Evolutionary conservation across 345 rosid genomes (phyloP).

Genomic region (Pistacia integerrima): DNA sequence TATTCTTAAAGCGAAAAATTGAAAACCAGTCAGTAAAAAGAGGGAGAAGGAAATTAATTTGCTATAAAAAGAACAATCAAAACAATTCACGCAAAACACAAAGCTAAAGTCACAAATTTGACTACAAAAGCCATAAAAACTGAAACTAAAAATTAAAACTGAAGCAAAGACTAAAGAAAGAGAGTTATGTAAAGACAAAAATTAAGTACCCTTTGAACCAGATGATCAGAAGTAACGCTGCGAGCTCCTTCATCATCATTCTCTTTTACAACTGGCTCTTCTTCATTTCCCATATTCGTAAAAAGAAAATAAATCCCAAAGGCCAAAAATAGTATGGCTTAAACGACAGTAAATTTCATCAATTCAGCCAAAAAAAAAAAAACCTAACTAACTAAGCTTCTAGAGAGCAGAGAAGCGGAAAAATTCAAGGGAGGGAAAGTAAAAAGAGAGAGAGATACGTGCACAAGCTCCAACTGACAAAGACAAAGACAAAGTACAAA

Average conservation of each 20-base stretch:
- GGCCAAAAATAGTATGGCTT: neutral
- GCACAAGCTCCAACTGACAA: constrained; percentile 4
- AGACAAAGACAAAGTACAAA: neutral
- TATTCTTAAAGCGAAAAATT: neutral
- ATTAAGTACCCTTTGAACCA: constrained; percentile 33
- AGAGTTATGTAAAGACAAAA: neutral
- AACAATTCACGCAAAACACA: neutral
- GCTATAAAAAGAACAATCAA: neutral
- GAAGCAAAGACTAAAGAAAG: neutral
- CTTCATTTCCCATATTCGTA: constrained; percentile 39
- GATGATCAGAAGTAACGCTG: constrained; percentile 27
- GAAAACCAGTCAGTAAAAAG: neutral
- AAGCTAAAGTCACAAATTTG: constrained; percentile 1
- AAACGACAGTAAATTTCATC: neutral
- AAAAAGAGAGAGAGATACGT: neutral
- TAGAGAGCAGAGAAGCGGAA: neutral
- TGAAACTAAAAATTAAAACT: neutral
- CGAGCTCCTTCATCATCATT: constrained; percentile 23
- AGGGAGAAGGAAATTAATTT: neutral
- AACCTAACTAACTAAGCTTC: neutral
- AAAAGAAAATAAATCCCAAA: neutral
- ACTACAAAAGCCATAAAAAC: neutral
- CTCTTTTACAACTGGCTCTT: constrained; percentile 14
- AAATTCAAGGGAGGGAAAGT: neutral
- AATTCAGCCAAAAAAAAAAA: no score